Conservation (phyloP, 2,329 filamentous ascomycete genomes). For the Cladosporium oxysporum region DNA sequence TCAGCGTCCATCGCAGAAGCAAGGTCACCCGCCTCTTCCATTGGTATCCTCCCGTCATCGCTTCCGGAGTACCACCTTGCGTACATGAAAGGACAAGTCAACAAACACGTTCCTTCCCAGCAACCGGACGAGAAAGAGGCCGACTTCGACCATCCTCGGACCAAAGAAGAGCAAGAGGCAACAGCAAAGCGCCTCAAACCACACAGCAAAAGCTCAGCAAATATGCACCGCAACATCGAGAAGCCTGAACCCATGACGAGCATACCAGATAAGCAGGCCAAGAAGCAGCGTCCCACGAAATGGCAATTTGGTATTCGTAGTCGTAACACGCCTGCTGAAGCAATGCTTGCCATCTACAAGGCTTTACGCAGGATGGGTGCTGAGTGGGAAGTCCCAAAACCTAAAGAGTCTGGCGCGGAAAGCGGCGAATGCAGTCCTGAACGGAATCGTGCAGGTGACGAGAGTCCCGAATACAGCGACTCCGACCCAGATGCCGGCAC, state of each 20-base stretch:
- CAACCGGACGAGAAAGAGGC: conserved; percentile 37
- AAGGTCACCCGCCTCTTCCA: conserved; percentile 66
- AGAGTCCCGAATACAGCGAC: conserved; percentile 42
- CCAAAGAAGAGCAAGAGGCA: conserved; percentile 72
- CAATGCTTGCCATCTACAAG: conserved; percentile 92
- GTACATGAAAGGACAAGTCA: conserved; percentile 70
- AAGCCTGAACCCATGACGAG: conserved; percentile 58
- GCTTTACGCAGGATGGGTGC: conserved; percentile 85
- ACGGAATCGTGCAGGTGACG: conserved; percentile 29
- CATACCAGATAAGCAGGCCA: conserved; percentile 53
- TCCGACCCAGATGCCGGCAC: conserved; percentile 41
- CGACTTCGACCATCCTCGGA: conserved; percentile 48
- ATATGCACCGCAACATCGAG: conserved; percentile 33
- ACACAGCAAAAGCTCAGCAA: conserved; percentile 65
- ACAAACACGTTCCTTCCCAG: conserved; percentile 36
- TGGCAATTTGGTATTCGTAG: conserved; percentile 99
- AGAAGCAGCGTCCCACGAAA: conserved; percentile 77
- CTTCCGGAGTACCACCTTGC: conserved; percentile 88
- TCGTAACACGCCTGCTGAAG: conserved; percentile 90
- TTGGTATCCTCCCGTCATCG: conserved; percentile 88
- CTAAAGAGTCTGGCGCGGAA: conserved; percentile 35
- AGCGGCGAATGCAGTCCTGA: conserved; percentile 37
- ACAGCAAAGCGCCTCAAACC: conserved; percentile 80
- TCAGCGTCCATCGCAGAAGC: conserved; percentile 41
- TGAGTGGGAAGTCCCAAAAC: conserved; percentile 69